Base-by-base conservation (phyloP, 768 basidiomycete genomes). In the Agaricus blazei region DNA sequence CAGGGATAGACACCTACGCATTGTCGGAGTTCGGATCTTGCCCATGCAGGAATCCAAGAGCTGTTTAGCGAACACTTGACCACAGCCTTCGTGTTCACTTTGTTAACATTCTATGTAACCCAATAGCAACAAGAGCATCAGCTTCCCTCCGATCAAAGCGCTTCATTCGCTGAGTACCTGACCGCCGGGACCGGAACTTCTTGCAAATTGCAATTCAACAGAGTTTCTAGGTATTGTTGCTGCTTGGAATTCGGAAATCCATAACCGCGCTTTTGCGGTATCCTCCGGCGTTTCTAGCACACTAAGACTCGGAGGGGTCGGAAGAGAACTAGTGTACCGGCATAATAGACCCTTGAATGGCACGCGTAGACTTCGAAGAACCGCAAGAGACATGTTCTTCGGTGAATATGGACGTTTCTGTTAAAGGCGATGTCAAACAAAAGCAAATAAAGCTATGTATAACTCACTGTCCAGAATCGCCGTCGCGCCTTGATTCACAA, bases 121-220 rank as follows among this genome's bases (percentile, higher is more conserved):
- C 3, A 12, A 41, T 23, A 23, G 34, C 4, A 27, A n/a, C 3
- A 28, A 11, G 23, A 9, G 46, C 19, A 37, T 59, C 49, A 50
- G 45, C 15, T 19, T 42, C 40, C 36, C 15, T 45, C 12, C 15
- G 4, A 19, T 41, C 8, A 19, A 4, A 4, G 15, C 37, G 19
- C 51, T 37, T 43, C 9, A 14, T 19, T 29, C 38, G 15, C 61
- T 72, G 47, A 88, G 7, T 34, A 34, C 90, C 79, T 91, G 90
- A 14, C 90, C 90, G 36, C 90, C 90, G 5, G 90, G 90, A 24
- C 90, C 90, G 3, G 90, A 90, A 61, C 90, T 92, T 50, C 89
- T 75, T 4, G 88, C 81, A 62, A 89, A 93, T 0, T 80, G 74
- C 26, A 92, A 59, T 41, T 86, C 79, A 0, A 90, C 87, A 19